Base-by-base conservation (phyloP, 768 basidiomycete species). In the Cytidiella melzeri region DNA sequence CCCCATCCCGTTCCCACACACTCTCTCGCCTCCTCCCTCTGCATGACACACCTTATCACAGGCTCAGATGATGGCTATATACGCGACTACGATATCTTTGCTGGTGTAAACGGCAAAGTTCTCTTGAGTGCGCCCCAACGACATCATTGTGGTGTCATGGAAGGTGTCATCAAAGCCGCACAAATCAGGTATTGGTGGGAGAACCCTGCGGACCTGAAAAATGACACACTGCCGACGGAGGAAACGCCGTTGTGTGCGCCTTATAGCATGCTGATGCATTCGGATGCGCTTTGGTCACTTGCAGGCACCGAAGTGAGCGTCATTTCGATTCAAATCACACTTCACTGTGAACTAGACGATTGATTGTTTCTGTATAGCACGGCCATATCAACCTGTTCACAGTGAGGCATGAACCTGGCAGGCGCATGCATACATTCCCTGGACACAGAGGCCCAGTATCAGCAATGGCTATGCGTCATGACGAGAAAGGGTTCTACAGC, bases 331-430 rank as follows among this genome's bases (percentile, higher is more conserved):
- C 23, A 21, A 44, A 12, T 44, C 36, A 53, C n/a, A n/a, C n/a
- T n/a, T n/a, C n/a, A n/a, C n/a, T n/a, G n/a, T n/a, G n/a, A n/a
- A n/a, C n/a, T n/a, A n/a, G n/a, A n/a, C n/a, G n/a, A n/a, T n/a
- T n/a, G n/a, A 44, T 50, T 5, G 50, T 50, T 55, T 56, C 24
- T 28, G 49, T 44, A 50, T 30, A 95, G 93, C 74, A 77, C 56
- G 96, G 95, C n/a, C 77, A 83, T 56, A 87, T 99, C 63, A 93
- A 93, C 65, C 73, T 99, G 19, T 93, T 88, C 63, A 96, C 93
- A 1, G 77, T 96, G 18, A 83, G 95, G 25, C 94, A 98, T 63
- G 87, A 92, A 41, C 90, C 94, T 42, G 95, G 95, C 41, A 79
- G 78, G 50, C 68, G 86, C 15, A 74, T 78, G 42, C 83, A 89